A percentile compares a stretch with the other conserved stretches of the same genome.
phyloP scores from a whole-genome alignment of 352 stramenopile species.

The Pythium sp. region DNA sequence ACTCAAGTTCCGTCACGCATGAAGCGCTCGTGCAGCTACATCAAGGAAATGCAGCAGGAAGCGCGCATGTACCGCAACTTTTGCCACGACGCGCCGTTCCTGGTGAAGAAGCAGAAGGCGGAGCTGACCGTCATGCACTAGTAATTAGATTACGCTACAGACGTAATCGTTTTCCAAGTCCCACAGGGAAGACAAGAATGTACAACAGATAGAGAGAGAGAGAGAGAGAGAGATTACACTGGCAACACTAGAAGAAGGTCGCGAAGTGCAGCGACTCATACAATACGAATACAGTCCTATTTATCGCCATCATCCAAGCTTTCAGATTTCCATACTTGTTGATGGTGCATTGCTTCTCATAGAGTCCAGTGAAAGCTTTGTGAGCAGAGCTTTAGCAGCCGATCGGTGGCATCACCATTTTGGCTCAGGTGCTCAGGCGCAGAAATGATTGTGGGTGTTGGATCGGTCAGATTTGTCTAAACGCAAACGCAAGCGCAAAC shows the following conservation, averaged over 20 bases:
- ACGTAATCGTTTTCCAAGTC: not conserved
- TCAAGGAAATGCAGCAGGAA: constrained; percentile 22
- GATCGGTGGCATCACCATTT: not conserved
- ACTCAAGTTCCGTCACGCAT: not conserved
- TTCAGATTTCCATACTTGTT: not conserved
- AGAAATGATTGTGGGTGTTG: not conserved
- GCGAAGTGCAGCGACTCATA: constrained; percentile 5
- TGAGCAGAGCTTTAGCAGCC: not conserved
- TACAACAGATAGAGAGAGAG: not conserved
- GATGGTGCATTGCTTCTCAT: not conserved
- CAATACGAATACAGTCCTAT: constrained; percentile 13
- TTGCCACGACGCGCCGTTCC: not conserved
- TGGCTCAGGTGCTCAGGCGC: not conserved
- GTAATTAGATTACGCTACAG: no score
- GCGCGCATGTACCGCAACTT: constrained; percentile 8
- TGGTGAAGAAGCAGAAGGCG: constrained; percentile 4
- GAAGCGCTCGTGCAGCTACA: constrained; percentile 21
- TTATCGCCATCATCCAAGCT: constrained; percentile 3
- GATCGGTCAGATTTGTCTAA: no score
- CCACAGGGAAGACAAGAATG: not conserved
- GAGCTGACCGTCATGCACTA: not conserved
- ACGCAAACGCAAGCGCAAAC: no score
- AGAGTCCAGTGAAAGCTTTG: no score
- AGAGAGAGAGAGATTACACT: not conserved
- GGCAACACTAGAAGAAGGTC: constrained; percentile 13